Conservation (phyloP, 129 eudicot species). For the Dittrichia graveolens region DNA sequence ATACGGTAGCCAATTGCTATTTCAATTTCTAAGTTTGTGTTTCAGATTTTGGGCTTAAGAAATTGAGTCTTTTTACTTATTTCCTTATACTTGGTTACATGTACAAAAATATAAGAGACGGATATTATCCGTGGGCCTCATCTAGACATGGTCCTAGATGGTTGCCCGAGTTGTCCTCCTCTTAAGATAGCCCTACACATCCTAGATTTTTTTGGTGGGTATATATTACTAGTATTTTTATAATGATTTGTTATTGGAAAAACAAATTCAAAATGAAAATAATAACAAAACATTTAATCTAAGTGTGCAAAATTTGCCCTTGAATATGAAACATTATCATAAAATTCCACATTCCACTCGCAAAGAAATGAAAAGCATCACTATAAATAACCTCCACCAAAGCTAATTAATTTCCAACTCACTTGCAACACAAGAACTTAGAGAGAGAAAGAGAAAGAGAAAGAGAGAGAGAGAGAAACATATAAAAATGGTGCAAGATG, state of each 20-base stretch:
- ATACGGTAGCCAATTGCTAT: too few species aligned
- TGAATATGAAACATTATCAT: constrained; percentile 24
- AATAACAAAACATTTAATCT: background rate
- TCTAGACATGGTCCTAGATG: too few species aligned
- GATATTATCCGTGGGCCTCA: too few species aligned
- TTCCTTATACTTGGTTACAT: too few species aligned
- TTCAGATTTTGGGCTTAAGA: too few species aligned
- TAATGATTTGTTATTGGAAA: background rate
- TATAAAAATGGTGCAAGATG: constrained; percentile 48
- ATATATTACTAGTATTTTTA: too few species aligned
- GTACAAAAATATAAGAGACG: too few species aligned
- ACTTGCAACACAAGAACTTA: constrained; percentile 15
- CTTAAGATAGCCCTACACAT: too few species aligned
- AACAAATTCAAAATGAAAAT: background rate
- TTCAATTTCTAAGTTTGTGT: too few species aligned
- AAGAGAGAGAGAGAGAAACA: constrained; percentile 9
- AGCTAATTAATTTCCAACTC: constrained; percentile 20
- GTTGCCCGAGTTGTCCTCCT: too few species aligned
- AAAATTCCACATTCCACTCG: constrained; percentile 36
- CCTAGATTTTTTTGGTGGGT: too few species aligned
- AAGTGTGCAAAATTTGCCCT: constrained; percentile 8
- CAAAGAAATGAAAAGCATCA: constrained; percentile 31
- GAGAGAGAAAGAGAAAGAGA: constrained; percentile 8
- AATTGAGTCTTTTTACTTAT: too few species aligned
- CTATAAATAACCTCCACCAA: constrained; percentile 45